Evolutionary conservation across 257 asterid genomes (phyloP).

Genomic region (Plectranthus barbatus): DNA sequence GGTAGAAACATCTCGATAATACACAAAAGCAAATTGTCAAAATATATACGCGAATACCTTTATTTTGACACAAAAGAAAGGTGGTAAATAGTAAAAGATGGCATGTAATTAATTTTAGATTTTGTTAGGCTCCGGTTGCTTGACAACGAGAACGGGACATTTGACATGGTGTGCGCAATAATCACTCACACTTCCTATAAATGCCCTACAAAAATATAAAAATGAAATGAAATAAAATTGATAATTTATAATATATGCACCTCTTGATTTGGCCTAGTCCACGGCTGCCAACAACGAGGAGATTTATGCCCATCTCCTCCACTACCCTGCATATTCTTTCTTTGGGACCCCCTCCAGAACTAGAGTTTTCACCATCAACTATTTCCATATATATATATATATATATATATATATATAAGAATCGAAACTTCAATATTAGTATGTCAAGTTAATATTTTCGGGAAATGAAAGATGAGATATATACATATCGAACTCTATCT

Average conservation of each 20-base stretch:
- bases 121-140: constrained; percentile 26
- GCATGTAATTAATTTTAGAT: too few species aligned
- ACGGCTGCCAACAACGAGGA: constrained; percentile 48
- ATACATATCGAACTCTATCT: constrained; percentile 24
- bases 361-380: constrained; percentile 36
- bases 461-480: background rate
- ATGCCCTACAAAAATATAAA: too few species aligned
- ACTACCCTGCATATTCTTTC: constrained; percentile 37
- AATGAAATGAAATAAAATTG: too few species aligned
- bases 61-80: too few species aligned
- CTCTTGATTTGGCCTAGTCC: constrained; percentile 59
- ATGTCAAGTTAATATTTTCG: too few species aligned
- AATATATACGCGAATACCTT: too few species aligned
- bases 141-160: constrained; percentile 40
- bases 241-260: background rate
- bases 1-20: too few species aligned
- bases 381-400: background rate
- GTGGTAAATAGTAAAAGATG: too few species aligned
- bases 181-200: constrained; percentile 46
- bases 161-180: constrained; percentile 40
- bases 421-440: too few species aligned
- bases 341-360: constrained; percentile 50
- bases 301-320: constrained; percentile 25
- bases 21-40: too few species aligned
- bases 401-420: background rate